These are phyloP conservation scores for Cucurbita argyrosperma DNA, from an alignment of 306 rosid species.

Conservation along the genomic window DNA sequence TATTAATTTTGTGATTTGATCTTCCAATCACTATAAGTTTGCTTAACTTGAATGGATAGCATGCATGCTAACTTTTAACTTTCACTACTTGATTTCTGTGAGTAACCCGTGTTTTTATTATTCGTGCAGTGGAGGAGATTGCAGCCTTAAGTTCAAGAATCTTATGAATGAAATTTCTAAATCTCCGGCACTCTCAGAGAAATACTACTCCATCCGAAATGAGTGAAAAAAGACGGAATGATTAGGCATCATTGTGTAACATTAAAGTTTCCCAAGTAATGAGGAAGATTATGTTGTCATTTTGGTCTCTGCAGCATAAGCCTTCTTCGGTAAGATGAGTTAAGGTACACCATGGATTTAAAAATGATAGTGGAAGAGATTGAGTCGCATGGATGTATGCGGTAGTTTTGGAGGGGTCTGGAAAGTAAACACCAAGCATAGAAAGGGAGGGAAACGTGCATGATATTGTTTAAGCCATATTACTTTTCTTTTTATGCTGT, in stretches of 20 bases:
- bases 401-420: not conserved
- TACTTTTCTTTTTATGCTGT: not conserved
- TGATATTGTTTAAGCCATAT: not conserved
- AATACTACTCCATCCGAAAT: slow-evolving; percentile 73
- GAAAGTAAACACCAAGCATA: not conserved
- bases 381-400: not conserved
- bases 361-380: not conserved
- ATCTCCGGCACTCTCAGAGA: slow-evolving; percentile 61
- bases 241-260: not conserved
- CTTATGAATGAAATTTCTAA: slow-evolving; percentile 80
- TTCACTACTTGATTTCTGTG: not conserved
- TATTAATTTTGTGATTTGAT: not conserved
- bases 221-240: slow-evolving; percentile 34
- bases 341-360: not conserved
- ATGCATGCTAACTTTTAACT: not conserved
- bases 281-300: slow-evolving; percentile 5
- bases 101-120: not conserved
- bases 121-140: slow-evolving; percentile 86
- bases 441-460: not conserved
- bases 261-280: not conserved
- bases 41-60: not conserved
- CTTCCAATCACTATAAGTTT: not conserved
- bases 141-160: slow-evolving; percentile 82
- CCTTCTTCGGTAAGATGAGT: slow-evolving; percentile 1
- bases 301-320: slow-evolving; percentile 4